A percentile compares a stretch with the other conserved stretches of the same genome.
These are phyloP conservation scores for Cyberlindnera maritima DNA, from an alignment of 805 yeast genomes.

Conservation along the genomic window DNA sequence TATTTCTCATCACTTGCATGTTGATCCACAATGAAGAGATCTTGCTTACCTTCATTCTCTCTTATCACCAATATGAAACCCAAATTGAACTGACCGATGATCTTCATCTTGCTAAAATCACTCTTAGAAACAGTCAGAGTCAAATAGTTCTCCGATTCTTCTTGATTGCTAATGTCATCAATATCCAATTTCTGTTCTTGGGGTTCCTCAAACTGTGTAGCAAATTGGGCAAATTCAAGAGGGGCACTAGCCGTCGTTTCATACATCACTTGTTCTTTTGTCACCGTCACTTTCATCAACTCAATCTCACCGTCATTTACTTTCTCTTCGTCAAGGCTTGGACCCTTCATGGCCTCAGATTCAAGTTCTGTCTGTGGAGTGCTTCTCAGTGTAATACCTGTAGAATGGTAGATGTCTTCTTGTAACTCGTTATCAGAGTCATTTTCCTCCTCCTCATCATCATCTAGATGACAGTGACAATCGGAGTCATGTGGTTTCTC, in stretches of 20 bases:
- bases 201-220: background rate
- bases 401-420: background rate
- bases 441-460: background rate
- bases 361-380: slow-evolving; percentile 6
- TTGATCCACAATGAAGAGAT: slow-evolving; percentile 88
- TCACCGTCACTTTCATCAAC: slow-evolving; percentile 14
- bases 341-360: background rate
- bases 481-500: background rate
- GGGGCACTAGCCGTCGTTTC: slow-evolving; percentile 12
- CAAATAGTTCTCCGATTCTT: slow-evolving; percentile 55
- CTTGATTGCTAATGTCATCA: slow-evolving; percentile 44
- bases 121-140: slow-evolving; percentile 62
- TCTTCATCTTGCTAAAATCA: slow-evolving; percentile 72
- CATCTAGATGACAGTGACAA: slow-evolving; percentile 8
- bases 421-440: background rate
- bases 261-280: slow-evolving; percentile 20
- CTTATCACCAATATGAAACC: slow-evolving; percentile 84
- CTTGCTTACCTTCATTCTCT: slow-evolving; percentile 44
- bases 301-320: slow-evolving; percentile 17
- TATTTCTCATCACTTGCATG: slow-evolving; percentile 97
- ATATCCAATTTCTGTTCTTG: slow-evolving; percentile 5
- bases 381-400: background rate
- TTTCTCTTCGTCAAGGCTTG: background rate
- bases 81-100: slow-evolving; percentile 93
- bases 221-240: slow-evolving; percentile 1